Conservation (phyloP, 2,329 filamentous ascomycete genomes). For the Colletotrichum camelliae region DNA sequence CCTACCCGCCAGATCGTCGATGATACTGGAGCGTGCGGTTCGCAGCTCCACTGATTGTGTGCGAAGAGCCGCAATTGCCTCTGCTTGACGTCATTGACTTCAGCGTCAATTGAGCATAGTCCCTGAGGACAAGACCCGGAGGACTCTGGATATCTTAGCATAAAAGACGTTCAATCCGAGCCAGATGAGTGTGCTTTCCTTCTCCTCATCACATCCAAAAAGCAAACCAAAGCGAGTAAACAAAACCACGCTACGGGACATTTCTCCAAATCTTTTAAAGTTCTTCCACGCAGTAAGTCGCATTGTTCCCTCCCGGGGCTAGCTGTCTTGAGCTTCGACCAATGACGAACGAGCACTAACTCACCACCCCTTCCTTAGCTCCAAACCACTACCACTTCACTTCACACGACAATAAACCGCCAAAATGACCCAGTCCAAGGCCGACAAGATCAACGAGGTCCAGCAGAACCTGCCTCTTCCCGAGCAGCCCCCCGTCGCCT, state of each 20-base stretch:
- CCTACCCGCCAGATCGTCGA: constrained; percentile 11
- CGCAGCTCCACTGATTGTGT: constrained; percentile 12
- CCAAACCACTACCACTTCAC: neutral
- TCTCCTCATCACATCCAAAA: neutral
- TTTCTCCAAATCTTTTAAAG: neutral
- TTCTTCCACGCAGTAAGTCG: neutral
- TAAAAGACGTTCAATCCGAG: neutral
- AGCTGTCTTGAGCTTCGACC: neutral
- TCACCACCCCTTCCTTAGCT: neutral
- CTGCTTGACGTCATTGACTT: constrained; percentile 25
- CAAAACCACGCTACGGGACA: neutral
- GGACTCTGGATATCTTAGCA: neutral
- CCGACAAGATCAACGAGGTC: constrained; percentile 69
- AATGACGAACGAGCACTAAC: neutral
- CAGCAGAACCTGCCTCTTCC: constrained; percentile 80
- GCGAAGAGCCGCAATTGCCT: constrained; percentile 18
- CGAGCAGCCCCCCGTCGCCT: constrained; percentile 76
- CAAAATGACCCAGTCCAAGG: constrained; percentile 58
- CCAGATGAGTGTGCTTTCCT: neutral
- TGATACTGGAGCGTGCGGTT: neutral
- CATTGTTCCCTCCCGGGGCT: neutral
- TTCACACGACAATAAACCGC: neutral
- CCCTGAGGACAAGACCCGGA: neutral
- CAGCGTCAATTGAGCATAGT: neutral
- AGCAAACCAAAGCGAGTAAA: neutral